Evolutionary conservation across 805 yeast genomes (phyloP).

Genomic region (Pachysolen tannophilus): DNA sequence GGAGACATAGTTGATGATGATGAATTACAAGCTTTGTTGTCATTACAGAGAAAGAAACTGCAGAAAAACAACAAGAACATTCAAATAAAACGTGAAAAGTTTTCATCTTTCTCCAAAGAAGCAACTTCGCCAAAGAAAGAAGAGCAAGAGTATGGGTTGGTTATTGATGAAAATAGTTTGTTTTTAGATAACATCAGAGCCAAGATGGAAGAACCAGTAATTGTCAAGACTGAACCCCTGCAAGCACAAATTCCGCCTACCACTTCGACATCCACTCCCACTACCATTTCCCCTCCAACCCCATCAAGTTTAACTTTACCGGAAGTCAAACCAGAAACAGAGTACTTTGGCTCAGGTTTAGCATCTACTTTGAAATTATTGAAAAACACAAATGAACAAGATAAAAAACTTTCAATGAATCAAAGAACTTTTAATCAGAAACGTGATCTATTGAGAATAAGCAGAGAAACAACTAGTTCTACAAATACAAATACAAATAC

Average conservation of each 20-base stretch:
- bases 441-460: too few relatives aligned
- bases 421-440: too few relatives aligned
- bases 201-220: slow-evolving; percentile 22
- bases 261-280: too few relatives aligned
- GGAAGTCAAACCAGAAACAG: too few relatives aligned
- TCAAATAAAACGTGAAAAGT: slow-evolving; percentile 15
- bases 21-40: slow-evolving; percentile 20
- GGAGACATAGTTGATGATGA: slow-evolving; percentile 17
- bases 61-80: slow-evolving; percentile 12
- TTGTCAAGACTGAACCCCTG: too few relatives aligned
- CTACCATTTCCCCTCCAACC: not conserved
- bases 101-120: too few relatives aligned
- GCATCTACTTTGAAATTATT: slow-evolving; percentile 28
- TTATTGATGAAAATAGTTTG: slow-evolving; percentile 27
- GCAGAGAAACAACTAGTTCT: too few relatives aligned
- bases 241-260: too few relatives aligned
- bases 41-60: slow-evolving; percentile 21
- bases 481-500: too few relatives aligned
- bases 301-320: not conserved
- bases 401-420: slow-evolving; percentile 7
- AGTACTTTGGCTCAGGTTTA: slow-evolving; percentile 18
- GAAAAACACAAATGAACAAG: slow-evolving; percentile 9
- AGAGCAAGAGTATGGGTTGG: slow-evolving; percentile 13
- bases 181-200: slow-evolving; percentile 26
- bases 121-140: slow-evolving; percentile 2